These are phyloP conservation scores for Ustilago cynodontis DNA, from an alignment of 1,284 basidiomycete genomes.

Conservation along the genomic window DNA sequence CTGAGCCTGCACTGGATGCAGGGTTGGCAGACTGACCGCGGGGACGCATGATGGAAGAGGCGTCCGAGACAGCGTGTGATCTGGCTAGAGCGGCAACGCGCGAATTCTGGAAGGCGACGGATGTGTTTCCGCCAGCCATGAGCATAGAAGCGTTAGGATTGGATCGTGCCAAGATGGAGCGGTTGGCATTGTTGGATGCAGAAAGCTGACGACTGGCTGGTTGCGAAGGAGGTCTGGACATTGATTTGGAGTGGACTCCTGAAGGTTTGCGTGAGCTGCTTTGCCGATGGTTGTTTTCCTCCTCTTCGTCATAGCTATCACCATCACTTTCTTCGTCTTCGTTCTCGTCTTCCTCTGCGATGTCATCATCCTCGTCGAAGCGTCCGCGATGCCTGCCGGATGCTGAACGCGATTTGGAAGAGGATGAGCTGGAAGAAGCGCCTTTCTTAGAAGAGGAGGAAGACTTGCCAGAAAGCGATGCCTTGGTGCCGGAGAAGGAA, in stretches of 20 bases:
- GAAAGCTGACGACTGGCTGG: constrained; percentile 42
- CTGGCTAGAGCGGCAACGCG: constrained; percentile 48
- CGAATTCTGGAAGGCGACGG: constrained; percentile 45
- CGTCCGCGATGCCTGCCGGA: constrained; percentile 42
- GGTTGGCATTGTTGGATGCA: constrained; percentile 43
- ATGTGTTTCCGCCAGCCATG: constrained; percentile 40
- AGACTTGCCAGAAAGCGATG: constrained; percentile 37
- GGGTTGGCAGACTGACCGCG: constrained; percentile 30
- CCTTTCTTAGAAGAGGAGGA: constrained; percentile 24
- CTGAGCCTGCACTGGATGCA: constrained; percentile 12
- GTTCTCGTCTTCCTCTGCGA: constrained; percentile 36
- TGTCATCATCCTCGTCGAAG: constrained; percentile 52
- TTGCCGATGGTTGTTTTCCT: constrained; percentile 17
- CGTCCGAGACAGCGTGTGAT: constrained; percentile 47
- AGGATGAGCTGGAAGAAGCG: constrained; percentile 27
- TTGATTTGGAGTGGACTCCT: constrained; percentile 19
- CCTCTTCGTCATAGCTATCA: constrained; percentile 39
- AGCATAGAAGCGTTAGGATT: constrained; percentile 49
- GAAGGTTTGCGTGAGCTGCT: constrained; percentile 28
- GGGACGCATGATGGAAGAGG: constrained; percentile 50
- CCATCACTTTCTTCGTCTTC: constrained; percentile 21
- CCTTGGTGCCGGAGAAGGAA: constrained; percentile 47
- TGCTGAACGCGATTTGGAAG: constrained; percentile 40
- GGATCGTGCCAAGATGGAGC: constrained; percentile 38
- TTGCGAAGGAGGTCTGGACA: constrained; percentile 23